Base-by-base conservation (phyloP, 1,139 yeast genomes). In the Pneumocystis carinii region DNA sequence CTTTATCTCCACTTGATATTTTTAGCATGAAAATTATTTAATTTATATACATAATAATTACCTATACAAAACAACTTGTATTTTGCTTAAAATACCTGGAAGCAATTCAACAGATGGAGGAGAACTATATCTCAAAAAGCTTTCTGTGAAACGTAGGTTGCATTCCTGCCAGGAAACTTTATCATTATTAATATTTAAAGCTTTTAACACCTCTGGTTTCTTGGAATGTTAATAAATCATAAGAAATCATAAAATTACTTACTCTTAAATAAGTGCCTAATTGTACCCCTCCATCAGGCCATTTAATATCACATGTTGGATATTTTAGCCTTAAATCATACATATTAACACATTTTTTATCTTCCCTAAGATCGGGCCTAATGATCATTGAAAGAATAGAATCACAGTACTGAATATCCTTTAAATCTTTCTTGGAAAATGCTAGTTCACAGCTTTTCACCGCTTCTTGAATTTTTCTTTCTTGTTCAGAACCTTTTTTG, bases 291-390 rank as follows among this genome's bases (percentile, higher is more conserved):
- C 83, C 92, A 32, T 81, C 81, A 0, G 99, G 99, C 99, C 99
- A 92, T 71, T 87, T 86, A 83, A 83, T 80, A 4, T 98, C 98
- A 75, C 99, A 92, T 0, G 87, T 76, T 0, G 97, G 97, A 71
- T 92, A 97, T 39, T 75, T 77, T 63, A 86, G 76, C 41, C 87
- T 79, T 64, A 83, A 81, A 72, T 92, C 96, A 73, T 92, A 92
- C 80, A 89, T 84, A 73, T 92, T 92, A 69, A 82, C 70, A 72
- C 98, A 90, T 66, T 77, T 79, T 62, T 48, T 48, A 48, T 24
- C 55, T 12, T 48, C n/a, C n/a, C 55, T 48, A 48, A 8, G 27
- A 24, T 48, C 55, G 6, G 55, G 55, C 14, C 4, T 12, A 24
- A 73, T 64, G 59, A 69, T 57, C 24, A 69, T 66, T 57, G 70